These are phyloP conservation scores for Skeletonema marinoi DNA, from an alignment of 108 stramenopile genomes.

Conservation along the genomic window DNA sequence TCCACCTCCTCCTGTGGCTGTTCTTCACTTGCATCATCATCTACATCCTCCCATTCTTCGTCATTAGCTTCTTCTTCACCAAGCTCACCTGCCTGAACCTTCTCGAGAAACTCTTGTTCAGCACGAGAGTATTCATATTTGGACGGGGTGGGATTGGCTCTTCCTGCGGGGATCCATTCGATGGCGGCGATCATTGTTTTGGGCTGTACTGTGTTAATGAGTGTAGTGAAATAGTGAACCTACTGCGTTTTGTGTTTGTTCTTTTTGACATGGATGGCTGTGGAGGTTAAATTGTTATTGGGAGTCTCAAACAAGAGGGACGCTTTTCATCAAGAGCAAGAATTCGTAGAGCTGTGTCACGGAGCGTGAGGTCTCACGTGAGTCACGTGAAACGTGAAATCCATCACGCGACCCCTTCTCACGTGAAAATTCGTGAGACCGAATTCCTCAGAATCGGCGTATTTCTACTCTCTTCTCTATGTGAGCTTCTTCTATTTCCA, in stretches of 20 bases:
- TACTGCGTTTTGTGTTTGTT: not conserved
- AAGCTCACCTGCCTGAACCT: slow-evolving; percentile 20
- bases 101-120: slow-evolving; percentile 76
- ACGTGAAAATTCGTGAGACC: too few species aligned
- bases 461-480: too few species aligned
- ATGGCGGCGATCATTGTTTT: slow-evolving; percentile 70
- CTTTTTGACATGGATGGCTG: not conserved
- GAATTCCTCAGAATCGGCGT: too few species aligned
- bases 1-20: slow-evolving; percentile 10
- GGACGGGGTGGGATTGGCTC: slow-evolving; percentile 78
- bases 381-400: too few species aligned
- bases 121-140: slow-evolving; percentile 80
- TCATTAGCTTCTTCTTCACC: slow-evolving; percentile 38
- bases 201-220: not conserved
- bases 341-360: too few species aligned
- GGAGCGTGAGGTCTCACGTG: too few species aligned
- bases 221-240: too few species aligned
- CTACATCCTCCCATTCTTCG: slow-evolving; percentile 14
- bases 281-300: too few species aligned
- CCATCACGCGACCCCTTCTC: too few species aligned
- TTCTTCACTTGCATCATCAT: slow-evolving; percentile 3
- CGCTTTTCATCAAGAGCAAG: too few species aligned
- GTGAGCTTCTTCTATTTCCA: too few species aligned
- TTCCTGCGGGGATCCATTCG: slow-evolving; percentile 83
- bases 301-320: not conserved